Evolutionary conservation across 148 eudicot genomes (phyloP).

Genomic region (Amaranthus palmeri): DNA sequence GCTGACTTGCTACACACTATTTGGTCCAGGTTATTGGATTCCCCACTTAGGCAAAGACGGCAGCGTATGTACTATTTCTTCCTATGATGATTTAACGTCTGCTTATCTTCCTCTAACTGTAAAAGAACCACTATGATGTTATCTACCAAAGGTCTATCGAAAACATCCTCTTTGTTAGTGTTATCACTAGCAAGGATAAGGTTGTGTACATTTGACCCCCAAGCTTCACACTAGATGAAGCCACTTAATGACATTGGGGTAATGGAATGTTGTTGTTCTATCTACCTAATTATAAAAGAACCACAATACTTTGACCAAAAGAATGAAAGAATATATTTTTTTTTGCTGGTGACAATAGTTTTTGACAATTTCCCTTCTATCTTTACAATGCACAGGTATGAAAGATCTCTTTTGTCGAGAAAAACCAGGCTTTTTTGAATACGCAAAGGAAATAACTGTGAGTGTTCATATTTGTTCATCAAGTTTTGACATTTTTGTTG

Average conservation of each 20-base stretch:
- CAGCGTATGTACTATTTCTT: conserved; percentile 45
- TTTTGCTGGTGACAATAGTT: neutral
- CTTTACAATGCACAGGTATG: conserved; percentile 44
- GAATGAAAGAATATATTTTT: too few species aligned
- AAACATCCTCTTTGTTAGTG: too few species aligned
- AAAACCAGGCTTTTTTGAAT: conserved; percentile 70
- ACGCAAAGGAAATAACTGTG: conserved; percentile 72
- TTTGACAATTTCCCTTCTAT: neutral
- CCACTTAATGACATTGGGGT: too few species aligned
- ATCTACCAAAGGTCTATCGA: too few species aligned
- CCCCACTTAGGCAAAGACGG: conserved; percentile 76
- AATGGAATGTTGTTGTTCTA: too few species aligned
- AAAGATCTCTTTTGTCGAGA: conserved; percentile 58
- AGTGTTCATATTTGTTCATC: conserved; percentile 24
- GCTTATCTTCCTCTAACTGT: neutral
- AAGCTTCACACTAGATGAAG: too few species aligned
- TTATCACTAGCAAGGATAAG: too few species aligned
- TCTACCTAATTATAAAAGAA: too few species aligned
- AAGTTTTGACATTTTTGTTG: conserved; percentile 9
- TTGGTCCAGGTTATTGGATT: conserved; percentile 64
- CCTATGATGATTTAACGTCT: neutral
- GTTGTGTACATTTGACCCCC: too few species aligned
- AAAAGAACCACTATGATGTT: neutral
- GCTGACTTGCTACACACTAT: conserved; percentile 15
- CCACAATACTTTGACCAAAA: too few species aligned